These are phyloP conservation scores for Clonostachys sp. DNA, from an alignment of 2,329 filamentous ascomycete genomes.

Conservation along the genomic window DNA sequence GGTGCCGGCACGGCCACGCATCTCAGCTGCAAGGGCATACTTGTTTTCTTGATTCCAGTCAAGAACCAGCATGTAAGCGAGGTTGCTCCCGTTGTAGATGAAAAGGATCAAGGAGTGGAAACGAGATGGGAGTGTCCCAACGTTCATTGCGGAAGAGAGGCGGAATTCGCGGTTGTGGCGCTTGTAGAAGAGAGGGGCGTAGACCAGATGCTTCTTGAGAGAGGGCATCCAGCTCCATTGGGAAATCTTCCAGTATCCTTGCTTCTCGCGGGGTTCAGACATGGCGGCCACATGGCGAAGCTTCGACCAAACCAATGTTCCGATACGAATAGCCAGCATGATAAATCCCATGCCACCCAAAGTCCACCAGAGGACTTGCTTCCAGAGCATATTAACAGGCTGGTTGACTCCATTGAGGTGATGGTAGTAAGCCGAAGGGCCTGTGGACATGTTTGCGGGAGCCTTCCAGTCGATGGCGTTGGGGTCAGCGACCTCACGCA, in stretches of 20 bases:
- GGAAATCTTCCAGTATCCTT: conserved; percentile 54
- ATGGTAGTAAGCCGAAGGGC: conserved; percentile 36
- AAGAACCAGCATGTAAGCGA: conserved; percentile 57
- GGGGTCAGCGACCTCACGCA: not conserved
- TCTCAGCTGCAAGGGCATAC: conserved; percentile 68
- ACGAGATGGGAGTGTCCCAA: conserved; percentile 61
- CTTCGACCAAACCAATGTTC: conserved; percentile 50
- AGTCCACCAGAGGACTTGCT: conserved; percentile 55
- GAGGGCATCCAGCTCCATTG: conserved; percentile 57
- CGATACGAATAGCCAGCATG: conserved; percentile 47
- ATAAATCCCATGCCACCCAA: conserved; percentile 50
- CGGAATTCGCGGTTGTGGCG: conserved; percentile 65
- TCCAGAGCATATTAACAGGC: conserved; percentile 50
- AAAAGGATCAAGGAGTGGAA: conserved; percentile 55
- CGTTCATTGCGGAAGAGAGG: conserved; percentile 54
- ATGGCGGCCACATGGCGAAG: conserved; percentile 57
- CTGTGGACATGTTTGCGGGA: too few species aligned
- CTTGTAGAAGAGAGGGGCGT: conserved; percentile 60
- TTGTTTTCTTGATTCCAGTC: conserved; percentile 54
- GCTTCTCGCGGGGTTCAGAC: conserved; percentile 43
- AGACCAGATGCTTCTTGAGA: conserved; percentile 54
- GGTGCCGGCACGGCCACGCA: conserved; percentile 81
- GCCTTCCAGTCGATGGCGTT: conserved; percentile 6
- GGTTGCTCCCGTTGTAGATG: conserved; percentile 55
- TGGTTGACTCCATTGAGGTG: conserved; percentile 59